Percentiles rank a stretch among this genome's conserved stretches.
Evolutionary conservation across 345 rosid genomes (phyloP).

Genomic region (Euphorbia tirucalli): DNA sequence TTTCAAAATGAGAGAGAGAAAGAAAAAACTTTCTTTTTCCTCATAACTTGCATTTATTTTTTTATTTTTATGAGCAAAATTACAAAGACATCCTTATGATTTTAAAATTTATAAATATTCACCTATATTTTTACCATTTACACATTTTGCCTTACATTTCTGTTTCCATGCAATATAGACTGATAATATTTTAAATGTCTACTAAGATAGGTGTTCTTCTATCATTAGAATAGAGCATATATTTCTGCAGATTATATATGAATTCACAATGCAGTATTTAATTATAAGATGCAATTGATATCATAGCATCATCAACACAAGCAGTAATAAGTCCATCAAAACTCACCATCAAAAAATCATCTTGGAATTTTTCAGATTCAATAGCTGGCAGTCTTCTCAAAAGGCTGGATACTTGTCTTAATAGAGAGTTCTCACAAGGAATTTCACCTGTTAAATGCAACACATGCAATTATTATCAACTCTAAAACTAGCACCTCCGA

Average conservation of each 20-base stretch:
- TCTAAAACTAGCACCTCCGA: not conserved
- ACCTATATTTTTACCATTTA: not conserved
- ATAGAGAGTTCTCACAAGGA: constrained; percentile 85
- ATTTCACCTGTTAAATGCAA: constrained; percentile 62
- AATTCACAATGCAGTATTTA: not conserved
- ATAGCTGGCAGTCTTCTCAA: constrained; percentile 90
- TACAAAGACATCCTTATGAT: not conserved
- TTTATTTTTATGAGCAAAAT: too few relatives aligned
- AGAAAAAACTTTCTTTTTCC: too few relatives aligned
- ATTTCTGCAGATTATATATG: not conserved
- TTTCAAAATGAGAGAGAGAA: too few relatives aligned
- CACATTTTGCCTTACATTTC: not conserved
- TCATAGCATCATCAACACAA: not conserved
- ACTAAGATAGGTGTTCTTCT: not conserved
- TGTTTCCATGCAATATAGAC: not conserved
- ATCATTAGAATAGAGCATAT: too few relatives aligned
- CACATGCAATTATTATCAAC: constrained; percentile 10
- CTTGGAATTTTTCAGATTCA: constrained; percentile 91
- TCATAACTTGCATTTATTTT: too few relatives aligned
- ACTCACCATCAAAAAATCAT: constrained; percentile 90
- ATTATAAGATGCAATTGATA: not conserved
- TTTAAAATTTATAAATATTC: too few relatives aligned
- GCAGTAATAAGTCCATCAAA: not conserved
- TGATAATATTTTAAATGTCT: not conserved
- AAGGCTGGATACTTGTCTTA: constrained; percentile 91